Base-by-base conservation (phyloP, 31 red algal species). In the Endocladia muricata region DNA sequence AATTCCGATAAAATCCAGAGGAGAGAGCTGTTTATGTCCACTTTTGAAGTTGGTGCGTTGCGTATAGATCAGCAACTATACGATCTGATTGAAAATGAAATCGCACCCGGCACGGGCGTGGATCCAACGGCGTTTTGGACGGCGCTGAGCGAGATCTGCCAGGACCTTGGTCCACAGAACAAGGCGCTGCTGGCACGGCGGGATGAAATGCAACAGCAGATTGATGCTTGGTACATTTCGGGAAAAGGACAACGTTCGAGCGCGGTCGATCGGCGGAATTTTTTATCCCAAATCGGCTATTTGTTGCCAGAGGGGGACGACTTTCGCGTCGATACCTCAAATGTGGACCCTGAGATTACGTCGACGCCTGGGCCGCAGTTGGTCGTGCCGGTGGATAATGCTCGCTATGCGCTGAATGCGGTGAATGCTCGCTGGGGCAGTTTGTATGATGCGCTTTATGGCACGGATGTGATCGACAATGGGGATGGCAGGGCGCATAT, bases 401-500 rank as follows among this genome's bases (percentile, higher is more conserved):
- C 67, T 13, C 28, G 67, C 11, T 71, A 71, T 29, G 67, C 67
- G 38, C 17, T 71, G 19, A 71, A 71, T 71, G 67, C 67, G 13
- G 67, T 37, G 8, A 71, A 71, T 52, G 67, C 67, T 15, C 67
- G 67, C 28, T 71, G 67, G 67, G 67, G 34, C 26, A 8, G 67
- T n/a, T 37, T 71, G 13, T 71, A 71, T 52, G 67, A 71, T 52
- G 67, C 67, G 38, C 67, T 71, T 41, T 71, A 71, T 29, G 67
- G 67, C 36, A 71, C 36, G 11, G 67, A 71, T 71, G 67, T 26
- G 8, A 41, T 71, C 26, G 7, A 8, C 28, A 9, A 63, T 9
- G 26, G 28, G n/a, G 59, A 26, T 26, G 67, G 39, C 38, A 15
- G 13, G 28, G 36, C 9, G 26, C 7, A 13, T 8, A 15, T 17